phyloP scores from a whole-genome alignment of 2,329 filamentous ascomycete genomes.

The Aspergillus sp. region DNA sequence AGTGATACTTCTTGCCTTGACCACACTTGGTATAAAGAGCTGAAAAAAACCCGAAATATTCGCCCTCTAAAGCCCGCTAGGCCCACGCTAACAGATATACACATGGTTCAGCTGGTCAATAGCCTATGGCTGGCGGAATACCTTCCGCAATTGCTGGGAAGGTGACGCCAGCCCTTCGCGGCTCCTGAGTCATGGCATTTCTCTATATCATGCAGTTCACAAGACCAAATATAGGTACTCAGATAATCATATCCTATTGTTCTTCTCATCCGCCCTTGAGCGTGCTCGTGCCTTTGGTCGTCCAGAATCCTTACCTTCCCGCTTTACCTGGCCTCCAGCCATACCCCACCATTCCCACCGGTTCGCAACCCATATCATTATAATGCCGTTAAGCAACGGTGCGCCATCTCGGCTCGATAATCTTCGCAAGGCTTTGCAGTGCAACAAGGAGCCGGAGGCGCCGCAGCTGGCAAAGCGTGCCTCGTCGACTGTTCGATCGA shows the following conservation, averaged over 20 bases:
- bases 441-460: neutral
- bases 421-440: neutral
- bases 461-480: neutral
- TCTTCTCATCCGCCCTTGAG: neutral
- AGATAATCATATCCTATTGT: neutral
- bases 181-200: neutral
- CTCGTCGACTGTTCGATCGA: neutral
- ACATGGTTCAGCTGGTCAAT: neutral
- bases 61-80: neutral
- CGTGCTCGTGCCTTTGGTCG: neutral
- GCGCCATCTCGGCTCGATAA: neutral
- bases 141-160: neutral
- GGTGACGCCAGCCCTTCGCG: neutral
- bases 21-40: neutral
- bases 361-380: neutral
- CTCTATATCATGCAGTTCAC: neutral
- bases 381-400: neutral
- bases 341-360: neutral
- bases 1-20: too few relatives aligned
- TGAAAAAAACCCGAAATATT: neutral
- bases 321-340: neutral
- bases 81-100: neutral
- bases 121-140: neutral
- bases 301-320: neutral
- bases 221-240: neutral